Conservation (phyloP, 306 rosid species). For the Gastrolobium villosum region DNA sequence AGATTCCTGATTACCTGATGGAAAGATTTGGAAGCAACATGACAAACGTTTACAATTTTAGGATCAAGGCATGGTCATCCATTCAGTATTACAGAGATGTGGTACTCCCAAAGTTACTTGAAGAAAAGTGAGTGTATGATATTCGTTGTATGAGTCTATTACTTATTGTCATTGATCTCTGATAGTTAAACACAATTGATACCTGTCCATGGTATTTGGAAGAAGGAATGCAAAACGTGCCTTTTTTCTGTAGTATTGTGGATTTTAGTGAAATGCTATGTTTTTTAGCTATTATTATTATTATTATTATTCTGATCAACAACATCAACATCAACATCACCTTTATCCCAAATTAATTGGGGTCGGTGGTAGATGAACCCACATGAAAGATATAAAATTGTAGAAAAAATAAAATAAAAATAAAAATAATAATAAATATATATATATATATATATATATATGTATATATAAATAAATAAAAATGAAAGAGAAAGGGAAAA, state of each 20-base stretch:
- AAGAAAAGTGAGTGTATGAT: slow-evolving; percentile 80
- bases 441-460: too few species aligned
- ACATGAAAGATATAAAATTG: too few species aligned
- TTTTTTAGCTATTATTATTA: neutral
- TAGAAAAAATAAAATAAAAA: too few species aligned
- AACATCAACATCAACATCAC: too few species aligned
- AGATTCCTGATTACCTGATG: slow-evolving; percentile 88
- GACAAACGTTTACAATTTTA: slow-evolving; percentile 95
- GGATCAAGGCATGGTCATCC: slow-evolving; percentile 95
- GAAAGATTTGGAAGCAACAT: slow-evolving; percentile 95
- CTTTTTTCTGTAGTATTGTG: neutral
- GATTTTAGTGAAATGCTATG: neutral
- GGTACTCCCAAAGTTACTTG: slow-evolving; percentile 92
- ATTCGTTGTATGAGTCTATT: slow-evolving; percentile 28
- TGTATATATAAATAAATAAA: too few species aligned
- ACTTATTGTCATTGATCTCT: slow-evolving; percentile 32
- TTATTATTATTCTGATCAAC: too few species aligned
- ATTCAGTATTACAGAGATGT: slow-evolving; percentile 81
- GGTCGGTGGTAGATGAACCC: too few species aligned
- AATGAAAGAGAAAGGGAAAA: too few species aligned
- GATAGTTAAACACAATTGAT: slow-evolving; percentile 20
- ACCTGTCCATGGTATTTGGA: neutral
- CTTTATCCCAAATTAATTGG: too few species aligned
- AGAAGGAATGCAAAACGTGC: neutral
- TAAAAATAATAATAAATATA: too few species aligned